Evolutionary conservation across 2,329 filamentous ascomycete genomes (phyloP).

Genomic region (Elsinoe ampelina): DNA sequence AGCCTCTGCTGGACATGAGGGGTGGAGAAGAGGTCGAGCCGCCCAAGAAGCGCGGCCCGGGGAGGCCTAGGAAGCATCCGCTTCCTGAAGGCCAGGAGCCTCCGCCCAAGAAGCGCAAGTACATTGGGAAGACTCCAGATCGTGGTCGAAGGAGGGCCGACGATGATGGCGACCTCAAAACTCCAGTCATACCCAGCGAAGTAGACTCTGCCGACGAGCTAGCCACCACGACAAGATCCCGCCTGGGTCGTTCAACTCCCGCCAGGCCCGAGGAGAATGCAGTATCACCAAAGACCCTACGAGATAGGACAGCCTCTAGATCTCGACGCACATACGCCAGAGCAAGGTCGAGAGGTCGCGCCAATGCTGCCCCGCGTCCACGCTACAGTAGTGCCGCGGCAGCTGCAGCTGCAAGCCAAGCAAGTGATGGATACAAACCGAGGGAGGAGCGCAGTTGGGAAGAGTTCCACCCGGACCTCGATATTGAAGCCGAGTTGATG

Average conservation of each 20-base stretch:
- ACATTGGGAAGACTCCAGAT: conserved; percentile 34
- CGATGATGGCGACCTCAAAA: conserved; percentile 15
- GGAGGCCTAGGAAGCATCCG: conserved; percentile 20
- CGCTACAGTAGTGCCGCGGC: conserved; percentile 81
- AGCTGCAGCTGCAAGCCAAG: conserved; percentile 75
- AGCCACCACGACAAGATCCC: conserved; percentile 11
- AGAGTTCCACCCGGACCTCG: conserved; percentile 91
- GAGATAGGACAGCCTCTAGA: conserved; percentile 2
- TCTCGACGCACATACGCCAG: conserved; percentile 40
- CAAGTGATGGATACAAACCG: conserved; percentile 94
- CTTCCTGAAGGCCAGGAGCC: conserved; percentile 32
- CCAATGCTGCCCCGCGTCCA: conserved; percentile 47
- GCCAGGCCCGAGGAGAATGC: conserved; percentile 13
- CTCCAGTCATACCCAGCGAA: conserved; percentile 6
- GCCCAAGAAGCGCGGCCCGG: conserved; percentile 22
- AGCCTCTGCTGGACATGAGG: conserved; percentile 9
- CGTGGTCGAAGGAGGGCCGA: conserved; percentile 16
- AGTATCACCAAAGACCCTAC: conserved; percentile 10
- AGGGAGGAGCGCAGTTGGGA: conserved; percentile 95
- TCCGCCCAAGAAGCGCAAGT: conserved; percentile 43
- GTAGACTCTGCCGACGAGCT: conserved; percentile 16
- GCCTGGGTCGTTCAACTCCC: conserved; percentile 23
- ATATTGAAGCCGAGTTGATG: conserved; percentile 72
- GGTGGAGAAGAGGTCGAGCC: conserved; percentile 15
- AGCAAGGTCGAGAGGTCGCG: conserved; percentile 45